These are phyloP conservation scores for Mycena albidolilacea DNA, from an alignment of 768 basidiomycete species.

Conservation along the genomic window DNA sequence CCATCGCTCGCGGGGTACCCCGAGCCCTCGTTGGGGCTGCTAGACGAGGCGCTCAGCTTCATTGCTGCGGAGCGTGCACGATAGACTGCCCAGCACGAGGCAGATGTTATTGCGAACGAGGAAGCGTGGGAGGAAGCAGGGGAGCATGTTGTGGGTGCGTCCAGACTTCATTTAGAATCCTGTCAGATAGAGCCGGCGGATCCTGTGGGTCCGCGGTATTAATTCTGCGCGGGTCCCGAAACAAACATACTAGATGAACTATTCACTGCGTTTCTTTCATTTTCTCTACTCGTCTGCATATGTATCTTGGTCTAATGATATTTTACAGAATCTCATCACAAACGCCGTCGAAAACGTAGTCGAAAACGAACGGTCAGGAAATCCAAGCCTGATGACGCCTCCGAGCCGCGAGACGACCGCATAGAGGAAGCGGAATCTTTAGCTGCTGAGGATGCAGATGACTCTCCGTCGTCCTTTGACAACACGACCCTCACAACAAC, in stretches of 20 bases:
- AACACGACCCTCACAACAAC: constrained; percentile 40
- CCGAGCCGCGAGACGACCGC: constrained; percentile 27
- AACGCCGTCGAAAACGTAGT: constrained; percentile 46
- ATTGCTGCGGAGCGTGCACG: constrained; percentile 79
- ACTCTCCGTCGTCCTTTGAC: constrained; percentile 46
- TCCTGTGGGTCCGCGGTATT: background rate
- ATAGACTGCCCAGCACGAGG: constrained; percentile 63
- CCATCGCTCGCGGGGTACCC: constrained; percentile 52
- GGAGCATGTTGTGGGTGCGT: constrained; percentile 57
- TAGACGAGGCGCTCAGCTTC: constrained; percentile 83
- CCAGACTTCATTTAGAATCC: constrained; percentile 43
- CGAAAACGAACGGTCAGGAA: constrained; percentile 49
- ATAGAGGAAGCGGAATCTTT: constrained; percentile 33
- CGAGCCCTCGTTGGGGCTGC: constrained; percentile 78
- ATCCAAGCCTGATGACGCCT: constrained; percentile 33
- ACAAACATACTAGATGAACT: background rate
- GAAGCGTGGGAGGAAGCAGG: constrained; percentile 42
- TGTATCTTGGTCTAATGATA: background rate
- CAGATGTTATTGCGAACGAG: constrained; percentile 46
- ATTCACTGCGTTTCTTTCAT: background rate
- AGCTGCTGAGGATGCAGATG: constrained; percentile 42
- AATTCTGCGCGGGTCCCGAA: background rate
- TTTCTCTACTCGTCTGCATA: background rate
- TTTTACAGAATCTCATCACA: constrained; percentile 50
- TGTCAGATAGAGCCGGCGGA: background rate